A percentile compares a stretch with the other conserved stretches of the same genome.
Evolutionary conservation across 306 rosid genomes (phyloP).

Genomic region (Castanea sativa): DNA sequence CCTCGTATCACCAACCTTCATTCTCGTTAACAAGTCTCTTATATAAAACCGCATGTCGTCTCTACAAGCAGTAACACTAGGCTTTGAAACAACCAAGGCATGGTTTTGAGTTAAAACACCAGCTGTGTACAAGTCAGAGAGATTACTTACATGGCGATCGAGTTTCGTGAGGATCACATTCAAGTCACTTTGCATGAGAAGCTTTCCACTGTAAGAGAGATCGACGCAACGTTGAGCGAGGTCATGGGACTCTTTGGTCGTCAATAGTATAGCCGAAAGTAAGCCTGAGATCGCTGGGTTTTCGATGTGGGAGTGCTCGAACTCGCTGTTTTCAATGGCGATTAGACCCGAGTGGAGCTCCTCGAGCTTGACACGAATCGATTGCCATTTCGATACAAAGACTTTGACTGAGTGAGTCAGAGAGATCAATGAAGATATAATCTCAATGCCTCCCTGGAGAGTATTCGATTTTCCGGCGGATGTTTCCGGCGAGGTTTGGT

Average conservation of each 20-base stretch:
- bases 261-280: slow-evolving; percentile 25
- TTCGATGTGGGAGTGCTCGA: slow-evolving; percentile 39
- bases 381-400: slow-evolving; percentile 75
- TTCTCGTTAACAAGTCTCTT: slow-evolving; percentile 66
- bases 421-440: slow-evolving; percentile 53
- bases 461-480: slow-evolving; percentile 18
- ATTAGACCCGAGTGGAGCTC: slow-evolving; percentile 55
- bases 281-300: slow-evolving; percentile 41
- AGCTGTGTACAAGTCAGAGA: slow-evolving; percentile 49
- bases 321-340: slow-evolving; percentile 59
- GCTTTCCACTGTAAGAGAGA: slow-evolving; percentile 82
- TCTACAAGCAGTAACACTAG: slow-evolving; percentile 61
- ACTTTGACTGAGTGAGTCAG: slow-evolving; percentile 64
- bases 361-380: slow-evolving; percentile 61
- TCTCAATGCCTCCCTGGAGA: slow-evolving; percentile 43
- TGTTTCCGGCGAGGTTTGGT: slow-evolving; percentile 27
- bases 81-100: slow-evolving; percentile 72
- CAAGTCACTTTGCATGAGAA: slow-evolving; percentile 92
- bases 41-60: slow-evolving; percentile 85
- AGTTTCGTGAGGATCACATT: slow-evolving; percentile 55
- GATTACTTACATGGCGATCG: slow-evolving; percentile 48
- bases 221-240: slow-evolving; percentile 75
- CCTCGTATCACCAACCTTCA: slow-evolving; percentile 68
- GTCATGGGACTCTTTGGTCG: slow-evolving; percentile 57
- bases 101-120: slow-evolving; percentile 46